Base-by-base conservation (phyloP, 176 grass and related monocot species). In the Areca catechu region DNA sequence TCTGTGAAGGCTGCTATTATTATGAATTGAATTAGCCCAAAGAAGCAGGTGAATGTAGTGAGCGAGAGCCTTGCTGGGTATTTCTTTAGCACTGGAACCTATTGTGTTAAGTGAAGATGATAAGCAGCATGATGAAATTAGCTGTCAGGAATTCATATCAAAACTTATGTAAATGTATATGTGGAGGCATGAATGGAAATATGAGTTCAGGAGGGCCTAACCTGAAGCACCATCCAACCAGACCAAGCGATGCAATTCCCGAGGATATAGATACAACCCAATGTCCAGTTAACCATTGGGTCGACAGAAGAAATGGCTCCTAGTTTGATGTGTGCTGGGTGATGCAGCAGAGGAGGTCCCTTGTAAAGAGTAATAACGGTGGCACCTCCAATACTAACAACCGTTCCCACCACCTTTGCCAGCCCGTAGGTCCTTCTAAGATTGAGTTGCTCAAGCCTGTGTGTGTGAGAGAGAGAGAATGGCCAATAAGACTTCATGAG, bases 171-270 rank as follows among this genome's bases (percentile, higher is more conserved):
- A 43, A 43, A 43, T 43, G n/a, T n/a, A n/a, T n/a, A 5, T 43
- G 0, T 43, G 34, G 9, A 43, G 1, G 9, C 7, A 12, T 3
- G 34, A 43, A 43, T 43, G 34, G 34, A 43, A 14, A 12, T 43
- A 43, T 12, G 34, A 43, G 57, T 22, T 18, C 7, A 15, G 20
- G 0, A 21, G 21, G 2, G 7, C 20, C 6, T 12, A 53, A 89
- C 87, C 83, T 96, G 91, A 49, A 96, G 80, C 14, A 89, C 86
- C 80, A 96, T 90, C 91, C 91, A 96, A 25, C 78, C 86, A 18
- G 91, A 95, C 91, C 91, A 95, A 19, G 91, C 82, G 48, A 83
- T 59, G 76, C 86, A 86, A 64, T 95, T 82, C 2, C 82, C 80
- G 22, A 95, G 82, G 71, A 95, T 87, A 63, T 90, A 95, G 18